phyloP scores from a whole-genome alignment of 108 stramenopile species.

The Aurantiochytrium sp. region DNA sequence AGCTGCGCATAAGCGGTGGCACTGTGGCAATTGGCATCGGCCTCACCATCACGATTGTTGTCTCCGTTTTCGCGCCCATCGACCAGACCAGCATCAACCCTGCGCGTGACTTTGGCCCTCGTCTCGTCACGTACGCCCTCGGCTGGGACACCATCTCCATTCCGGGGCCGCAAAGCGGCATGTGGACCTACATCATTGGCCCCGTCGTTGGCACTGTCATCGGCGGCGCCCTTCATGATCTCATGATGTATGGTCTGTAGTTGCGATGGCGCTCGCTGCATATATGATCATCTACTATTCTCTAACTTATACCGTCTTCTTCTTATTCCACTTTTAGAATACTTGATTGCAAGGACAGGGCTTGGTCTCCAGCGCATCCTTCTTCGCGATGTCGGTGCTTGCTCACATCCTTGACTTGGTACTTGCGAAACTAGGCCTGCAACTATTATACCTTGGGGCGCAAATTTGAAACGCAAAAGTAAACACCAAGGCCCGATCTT shows the following conservation, averaged over 20 bases:
- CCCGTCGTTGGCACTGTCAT: neutral
- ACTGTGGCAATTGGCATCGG: conserved; percentile 31
- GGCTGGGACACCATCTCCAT: neutral
- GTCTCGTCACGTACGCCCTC: neutral
- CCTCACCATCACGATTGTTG: neutral
- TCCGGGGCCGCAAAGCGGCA: neutral
- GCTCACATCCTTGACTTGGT: too few relatives aligned
- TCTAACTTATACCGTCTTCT: too few relatives aligned
- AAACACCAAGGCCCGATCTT: too few relatives aligned
- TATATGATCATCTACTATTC: too few relatives aligned
- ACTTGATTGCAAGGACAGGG: too few relatives aligned
- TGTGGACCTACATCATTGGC: conserved; percentile 18
- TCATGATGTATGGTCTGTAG: neutral
- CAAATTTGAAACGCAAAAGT: too few relatives aligned
- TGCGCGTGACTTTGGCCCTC: conserved; percentile 13
- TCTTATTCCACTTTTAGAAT: too few relatives aligned
- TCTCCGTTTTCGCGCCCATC: neutral
- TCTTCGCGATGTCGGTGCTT: too few relatives aligned
- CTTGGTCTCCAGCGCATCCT: too few relatives aligned
- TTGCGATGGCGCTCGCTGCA: too few relatives aligned
- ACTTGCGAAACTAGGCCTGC: too few relatives aligned
- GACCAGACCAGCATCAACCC: neutral
- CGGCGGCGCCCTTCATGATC: neutral
- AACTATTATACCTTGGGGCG: too few relatives aligned
- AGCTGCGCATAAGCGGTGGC: conserved; percentile 20